These are phyloP conservation scores for Kodamaea lidongshanica DNA, from an alignment of 805 yeast species.

Conservation along the genomic window DNA sequence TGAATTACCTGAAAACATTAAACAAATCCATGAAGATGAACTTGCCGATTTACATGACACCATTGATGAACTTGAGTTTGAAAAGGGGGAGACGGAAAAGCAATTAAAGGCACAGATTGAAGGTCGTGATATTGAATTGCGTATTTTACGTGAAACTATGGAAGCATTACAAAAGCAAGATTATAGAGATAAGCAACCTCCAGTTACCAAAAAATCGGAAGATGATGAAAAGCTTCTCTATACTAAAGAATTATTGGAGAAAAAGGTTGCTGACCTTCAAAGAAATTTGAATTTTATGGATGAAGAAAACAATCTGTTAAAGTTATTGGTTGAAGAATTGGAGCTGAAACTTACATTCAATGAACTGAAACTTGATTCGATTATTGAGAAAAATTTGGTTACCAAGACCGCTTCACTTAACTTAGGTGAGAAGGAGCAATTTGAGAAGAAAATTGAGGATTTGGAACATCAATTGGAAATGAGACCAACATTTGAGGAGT, in stretches of 20 bases:
- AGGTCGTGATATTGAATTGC: slow-evolving; percentile 10
- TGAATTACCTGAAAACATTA: background rate
- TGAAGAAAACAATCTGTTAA: slow-evolving; percentile 8
- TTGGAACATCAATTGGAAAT: slow-evolving; percentile 27
- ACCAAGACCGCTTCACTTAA: slow-evolving; percentile 8
- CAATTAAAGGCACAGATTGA: slow-evolving; percentile 11
- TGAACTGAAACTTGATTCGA: slow-evolving; percentile 10
- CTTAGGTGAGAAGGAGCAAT: slow-evolving; percentile 8
- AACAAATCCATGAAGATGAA: slow-evolving; percentile 7
- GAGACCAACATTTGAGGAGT: slow-evolving; percentile 38
- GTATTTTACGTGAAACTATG: slow-evolving; percentile 8
- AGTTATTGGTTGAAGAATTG: slow-evolving; percentile 8
- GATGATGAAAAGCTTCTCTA: slow-evolving; percentile 4
- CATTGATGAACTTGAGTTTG: slow-evolving; percentile 12
- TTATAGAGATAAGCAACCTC: slow-evolving; percentile 1
- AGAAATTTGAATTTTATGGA: slow-evolving; percentile 8
- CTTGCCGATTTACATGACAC: slow-evolving; percentile 6
- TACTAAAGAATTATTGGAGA: slow-evolving; percentile 9
- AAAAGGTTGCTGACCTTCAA: slow-evolving; percentile 7
- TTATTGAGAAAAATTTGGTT: slow-evolving; percentile 10
- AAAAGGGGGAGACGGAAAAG: slow-evolving; percentile 12
- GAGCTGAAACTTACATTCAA: slow-evolving; percentile 8
- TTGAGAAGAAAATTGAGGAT: slow-evolving; percentile 19
- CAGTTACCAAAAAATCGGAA: background rate
- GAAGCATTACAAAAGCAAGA: slow-evolving; percentile 5